Base-by-base conservation (phyloP, 2,329 filamentous ascomycete species). In the Phyllosticta citribraziliensis region DNA sequence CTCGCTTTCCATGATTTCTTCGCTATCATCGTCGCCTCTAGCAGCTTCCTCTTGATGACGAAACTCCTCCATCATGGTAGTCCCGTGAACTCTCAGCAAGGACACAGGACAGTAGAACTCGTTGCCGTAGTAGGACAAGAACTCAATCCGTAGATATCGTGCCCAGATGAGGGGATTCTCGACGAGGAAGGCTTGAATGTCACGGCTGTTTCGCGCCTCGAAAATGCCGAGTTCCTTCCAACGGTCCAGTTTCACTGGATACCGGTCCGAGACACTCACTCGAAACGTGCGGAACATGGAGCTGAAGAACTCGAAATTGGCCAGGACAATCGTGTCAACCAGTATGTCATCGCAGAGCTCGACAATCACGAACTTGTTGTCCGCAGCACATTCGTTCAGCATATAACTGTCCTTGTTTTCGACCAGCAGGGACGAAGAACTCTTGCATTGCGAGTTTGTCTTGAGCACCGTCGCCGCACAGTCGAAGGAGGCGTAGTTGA, bases 401-500 rank as follows among this genome's bases (percentile, higher is more conserved):
- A 99, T 96, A 74, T 99, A 99, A 65, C 90, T 93, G 75, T 99
- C 94, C 76, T 97, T 97, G 76, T 97, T 97, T 78, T 99, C 94
- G 52, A 96, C 86, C 52, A 99, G 76, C 14, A 99, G 88, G 14
- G 92, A 87, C 63, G 91, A 95, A 17, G 91, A 82, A 64, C 94
- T 95, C 73, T 94, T 95, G 60, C 89, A 88, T 64, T 92, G 87
- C 3, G 84, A 80, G 69, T 95, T 96, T 2, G 90, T 90, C 77
- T 97, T 97, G 64, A 96, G 80, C 27, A 97, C 85, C 0, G 91
- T 97, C 12, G 94, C 94, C 11, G 94, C 94, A 63, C 91, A 96
- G 73, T 99, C 94, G 70, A 97, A 97, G 0, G 93, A 97, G 6
- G 94, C 91, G 75, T 96, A 99, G 60, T 96, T 97, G 74, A 96